Evolutionary conservation across 179 eudicot species (phyloP), one percentile per base, ranked within the genome.

Genomic region (Carnegiea gigantea): DNA sequence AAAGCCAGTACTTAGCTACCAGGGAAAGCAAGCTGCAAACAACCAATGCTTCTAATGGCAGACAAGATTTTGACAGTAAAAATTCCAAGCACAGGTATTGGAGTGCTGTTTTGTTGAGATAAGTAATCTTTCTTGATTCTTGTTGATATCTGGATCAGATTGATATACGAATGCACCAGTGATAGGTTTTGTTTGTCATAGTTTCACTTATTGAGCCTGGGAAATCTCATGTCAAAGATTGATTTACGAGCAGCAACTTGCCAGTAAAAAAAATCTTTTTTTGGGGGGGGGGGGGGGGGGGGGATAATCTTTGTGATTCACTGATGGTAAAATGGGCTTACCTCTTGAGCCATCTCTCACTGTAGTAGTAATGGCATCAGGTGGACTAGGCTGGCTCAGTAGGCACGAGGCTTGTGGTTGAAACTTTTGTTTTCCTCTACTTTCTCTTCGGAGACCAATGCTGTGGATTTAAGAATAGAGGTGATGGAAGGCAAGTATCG

Each of bases 41-140:
- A 80, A 82, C 77, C 82, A 83, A 72, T 70, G 81, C 87, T 81
- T 48, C 84, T 77, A 83, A 81, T 84, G 88, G 81, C 44, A 48
- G 73, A 65, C 90, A 87, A 85, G 90, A 89, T 77, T 82, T 89
- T 20, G 90, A 84, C 44, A 84, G 82, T 76, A 86, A 78, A 81
- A 80, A 85, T 72, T 70, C 84, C 49, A 90, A 89, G 79, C 91
- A 84, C 64, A 91, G 92, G 97, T 94, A 84, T 70, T 57, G 75
- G 49, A 70, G 21, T 59, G 51, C 77, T 79, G 26, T 79, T 76
- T 70, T 5, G 21, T 46, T 33, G 24, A 60, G 46, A 44, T 24
- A 49, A 28, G 18, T 33, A 53, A 8, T 62, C 36, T 18, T 70
- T 64, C 68, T 28, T 65, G 49, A 23, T 75, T 53, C 9, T 75